Conservation (phyloP, 2,329 filamentous ascomycete species). For the Fusarium scirpi region DNA sequence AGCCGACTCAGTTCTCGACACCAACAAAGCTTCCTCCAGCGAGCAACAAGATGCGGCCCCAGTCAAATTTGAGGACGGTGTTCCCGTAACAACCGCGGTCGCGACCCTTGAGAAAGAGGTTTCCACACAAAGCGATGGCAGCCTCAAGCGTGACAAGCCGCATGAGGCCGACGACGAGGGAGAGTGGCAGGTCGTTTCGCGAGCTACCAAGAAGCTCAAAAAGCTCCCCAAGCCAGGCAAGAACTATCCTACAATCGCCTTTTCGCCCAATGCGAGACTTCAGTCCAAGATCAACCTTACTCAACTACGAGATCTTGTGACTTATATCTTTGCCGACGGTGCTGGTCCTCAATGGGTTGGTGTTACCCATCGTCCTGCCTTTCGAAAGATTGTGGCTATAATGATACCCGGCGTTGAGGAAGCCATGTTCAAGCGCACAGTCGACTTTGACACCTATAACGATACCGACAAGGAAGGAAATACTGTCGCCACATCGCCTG, state of each 20-base stretch:
- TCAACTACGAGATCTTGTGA: conserved; percentile 71
- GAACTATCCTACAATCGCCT: conserved; percentile 70
- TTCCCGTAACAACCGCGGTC: conserved; percentile 12
- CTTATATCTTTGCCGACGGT: conserved; percentile 76
- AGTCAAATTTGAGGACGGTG: conserved; percentile 17
- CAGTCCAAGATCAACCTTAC: conserved; percentile 72
- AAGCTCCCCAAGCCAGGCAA: conserved; percentile 68
- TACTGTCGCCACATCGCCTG: conserved; percentile 59
- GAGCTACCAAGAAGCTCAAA: conserved; percentile 69
- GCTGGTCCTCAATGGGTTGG: conserved; percentile 73
- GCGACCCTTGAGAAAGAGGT: conserved; percentile 24
- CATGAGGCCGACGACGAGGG: conserved; percentile 58
- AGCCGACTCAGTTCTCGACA: conserved; percentile 24
- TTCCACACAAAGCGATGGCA: conserved; percentile 52
- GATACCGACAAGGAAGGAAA: conserved; percentile 50
- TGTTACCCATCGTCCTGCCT: conserved; percentile 71
- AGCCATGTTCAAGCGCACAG: conserved; percentile 81
- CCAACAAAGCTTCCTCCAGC: conserved; percentile 13
- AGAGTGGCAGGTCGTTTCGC: conserved; percentile 68
- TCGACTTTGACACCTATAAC: conserved; percentile 63
- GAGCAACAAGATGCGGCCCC: conserved; percentile 20
- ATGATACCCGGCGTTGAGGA: conserved; percentile 94
- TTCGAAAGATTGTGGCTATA: conserved; percentile 84
- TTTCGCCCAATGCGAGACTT: conserved; percentile 68
- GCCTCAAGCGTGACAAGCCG: conserved; percentile 63